Percentiles rank a stretch among this genome's conserved stretches.
These are phyloP conservation scores for Ottelia alismoides DNA, from an alignment of 106 monocot species.

Conservation along the genomic window DNA sequence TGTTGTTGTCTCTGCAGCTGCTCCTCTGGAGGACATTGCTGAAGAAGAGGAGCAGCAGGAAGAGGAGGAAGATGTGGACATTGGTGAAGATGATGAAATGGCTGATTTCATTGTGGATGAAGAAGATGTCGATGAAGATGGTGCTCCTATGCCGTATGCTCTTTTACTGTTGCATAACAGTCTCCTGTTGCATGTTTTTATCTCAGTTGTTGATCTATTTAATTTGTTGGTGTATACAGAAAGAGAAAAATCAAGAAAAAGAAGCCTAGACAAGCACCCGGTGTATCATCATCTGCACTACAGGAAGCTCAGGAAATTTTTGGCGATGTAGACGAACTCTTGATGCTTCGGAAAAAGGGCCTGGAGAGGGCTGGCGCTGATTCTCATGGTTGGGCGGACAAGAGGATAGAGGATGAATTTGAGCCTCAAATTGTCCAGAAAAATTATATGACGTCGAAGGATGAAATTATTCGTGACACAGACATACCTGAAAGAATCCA, in stretches of 20 bases:
- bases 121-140: slow-evolving; percentile 91
- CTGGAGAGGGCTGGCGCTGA: slow-evolving; percentile 29
- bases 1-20: slow-evolving; percentile 21
- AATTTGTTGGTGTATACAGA: slow-evolving; percentile 22
- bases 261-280: slow-evolving; percentile 68
- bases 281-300: slow-evolving; percentile 81
- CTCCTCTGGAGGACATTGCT: slow-evolving; percentile 79
- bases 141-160: slow-evolving; percentile 47
- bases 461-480: slow-evolving; percentile 71
- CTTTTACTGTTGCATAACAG: background rate
- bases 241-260: slow-evolving; percentile 59
- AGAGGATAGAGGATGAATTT: slow-evolving; percentile 88
- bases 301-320: slow-evolving; percentile 99
- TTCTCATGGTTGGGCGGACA: slow-evolving; percentile 27
- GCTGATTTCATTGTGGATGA: slow-evolving; percentile 96
- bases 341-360: slow-evolving; percentile 50
- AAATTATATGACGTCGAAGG: slow-evolving; percentile 94
- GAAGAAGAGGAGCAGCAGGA: slow-evolving; percentile 95
- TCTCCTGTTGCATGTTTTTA: background rate
- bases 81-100: slow-evolving; percentile 94
- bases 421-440: slow-evolving; percentile 85
- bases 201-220: background rate
- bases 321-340: slow-evolving; percentile 88
- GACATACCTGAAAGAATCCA: slow-evolving; percentile 93
- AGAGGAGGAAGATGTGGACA: slow-evolving; percentile 77